Conservation (phyloP, 148 eudicot species). For the Rhododendron henanense region DNA sequence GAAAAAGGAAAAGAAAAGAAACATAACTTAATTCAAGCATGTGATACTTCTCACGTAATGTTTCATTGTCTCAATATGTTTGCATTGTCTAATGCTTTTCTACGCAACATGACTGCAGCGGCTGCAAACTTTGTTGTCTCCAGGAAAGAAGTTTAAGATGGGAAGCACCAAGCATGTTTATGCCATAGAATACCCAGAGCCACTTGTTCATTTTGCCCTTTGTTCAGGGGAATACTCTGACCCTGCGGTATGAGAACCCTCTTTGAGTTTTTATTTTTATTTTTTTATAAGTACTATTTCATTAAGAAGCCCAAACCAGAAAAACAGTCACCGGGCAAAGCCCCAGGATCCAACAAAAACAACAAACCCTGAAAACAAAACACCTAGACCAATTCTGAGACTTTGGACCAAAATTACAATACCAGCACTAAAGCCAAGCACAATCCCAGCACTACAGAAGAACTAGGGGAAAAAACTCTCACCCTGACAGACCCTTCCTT, state of each 20-base stretch:
- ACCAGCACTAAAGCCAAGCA: not conserved
- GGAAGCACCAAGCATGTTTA: slow-evolving; percentile 28
- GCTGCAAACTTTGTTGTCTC: slow-evolving; percentile 44
- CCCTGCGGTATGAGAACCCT: slow-evolving; percentile 37
- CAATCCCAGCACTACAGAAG: not conserved
- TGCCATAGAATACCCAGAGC: slow-evolving; percentile 55
- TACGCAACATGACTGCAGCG: slow-evolving; percentile 31
- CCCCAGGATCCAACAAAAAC: not conserved
- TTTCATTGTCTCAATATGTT: not conserved
- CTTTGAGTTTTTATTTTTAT: not conserved
- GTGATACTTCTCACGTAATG: not conserved
- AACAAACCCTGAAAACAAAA: not conserved
- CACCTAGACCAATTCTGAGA: not conserved
- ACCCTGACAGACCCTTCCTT: not conserved
- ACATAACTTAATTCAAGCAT: not conserved
- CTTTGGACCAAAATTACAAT: not conserved
- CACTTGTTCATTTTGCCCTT: slow-evolving; percentile 58
- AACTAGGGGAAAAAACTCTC: not conserved
- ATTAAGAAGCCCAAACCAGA: not conserved
- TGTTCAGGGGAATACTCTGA: slow-evolving; percentile 47
- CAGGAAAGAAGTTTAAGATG: slow-evolving; percentile 43
- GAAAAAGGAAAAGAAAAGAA: not conserved
- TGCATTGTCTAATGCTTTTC: not conserved
- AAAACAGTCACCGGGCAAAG: not conserved
- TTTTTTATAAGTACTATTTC: not conserved